Evolutionary conservation across 225 moss, liverwort and hornwort genomes (phyloP).

Genomic region (Asterella californica): DNA sequence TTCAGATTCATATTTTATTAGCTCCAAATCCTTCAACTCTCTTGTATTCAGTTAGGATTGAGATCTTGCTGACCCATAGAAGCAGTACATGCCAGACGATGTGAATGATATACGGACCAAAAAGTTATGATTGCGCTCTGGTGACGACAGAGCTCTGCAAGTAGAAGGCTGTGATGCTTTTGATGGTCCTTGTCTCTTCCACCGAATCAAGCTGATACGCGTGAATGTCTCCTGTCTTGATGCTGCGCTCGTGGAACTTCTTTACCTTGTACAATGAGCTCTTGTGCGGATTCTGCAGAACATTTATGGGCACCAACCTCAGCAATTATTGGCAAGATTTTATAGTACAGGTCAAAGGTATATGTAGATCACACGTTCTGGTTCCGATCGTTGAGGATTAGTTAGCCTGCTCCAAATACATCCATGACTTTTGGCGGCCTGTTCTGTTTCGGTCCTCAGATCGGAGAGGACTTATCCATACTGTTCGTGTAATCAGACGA

Average conservation of each 20-base stretch:
- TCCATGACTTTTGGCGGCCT: background rate
- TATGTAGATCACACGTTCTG: background rate
- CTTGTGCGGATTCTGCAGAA: slow-evolving; percentile 42
- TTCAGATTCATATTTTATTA: too few relatives aligned
- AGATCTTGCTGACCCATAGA: background rate
- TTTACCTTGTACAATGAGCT: background rate
- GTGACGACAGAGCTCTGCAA: background rate
- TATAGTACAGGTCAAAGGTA: slow-evolving; percentile 58
- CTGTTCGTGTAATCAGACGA: slow-evolving; percentile 41
- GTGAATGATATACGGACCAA: too few relatives aligned
- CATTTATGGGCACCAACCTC: slow-evolving; percentile 85
- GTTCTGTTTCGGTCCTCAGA: background rate
- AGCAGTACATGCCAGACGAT: background rate
- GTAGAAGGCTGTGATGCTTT: background rate
- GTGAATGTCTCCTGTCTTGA: background rate
- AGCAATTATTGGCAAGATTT: slow-evolving; percentile 61
- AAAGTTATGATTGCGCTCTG: too few relatives aligned
- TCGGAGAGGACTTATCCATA: background rate
- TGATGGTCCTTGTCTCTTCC: too few relatives aligned
- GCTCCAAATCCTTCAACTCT: background rate
- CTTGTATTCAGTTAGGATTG: background rate
- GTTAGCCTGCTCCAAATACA: background rate
- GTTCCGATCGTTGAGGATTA: background rate
- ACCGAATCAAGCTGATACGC: too few relatives aligned
- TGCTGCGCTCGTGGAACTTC: too few relatives aligned